Percentiles rank a stretch among this genome's conserved stretches.
Evolutionary conservation across 1,284 basidiomycete species (phyloP).

Genomic region (Sporisorium graminicola): DNA sequence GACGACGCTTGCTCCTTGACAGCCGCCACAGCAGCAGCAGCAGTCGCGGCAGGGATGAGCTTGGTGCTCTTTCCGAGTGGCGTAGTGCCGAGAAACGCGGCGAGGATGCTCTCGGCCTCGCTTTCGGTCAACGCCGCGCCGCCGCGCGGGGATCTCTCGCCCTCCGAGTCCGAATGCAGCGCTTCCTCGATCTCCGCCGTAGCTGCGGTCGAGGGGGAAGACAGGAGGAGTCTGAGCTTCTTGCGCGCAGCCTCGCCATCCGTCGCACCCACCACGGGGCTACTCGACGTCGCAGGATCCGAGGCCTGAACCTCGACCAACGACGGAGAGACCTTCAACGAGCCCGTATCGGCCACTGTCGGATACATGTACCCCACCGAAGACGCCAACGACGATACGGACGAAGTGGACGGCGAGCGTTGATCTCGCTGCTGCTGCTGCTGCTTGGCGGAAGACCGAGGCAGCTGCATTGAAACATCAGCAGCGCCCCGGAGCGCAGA

Average conservation of each 20-base stretch:
- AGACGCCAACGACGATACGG: constrained; percentile 19
- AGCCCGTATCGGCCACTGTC: constrained; percentile 29
- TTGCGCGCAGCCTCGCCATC: constrained; percentile 10
- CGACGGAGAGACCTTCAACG: constrained; percentile 34
- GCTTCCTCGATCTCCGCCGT: constrained; percentile 9
- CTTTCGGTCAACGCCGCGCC: constrained; percentile 36
- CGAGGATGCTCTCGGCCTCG: constrained; percentile 40
- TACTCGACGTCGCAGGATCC: constrained; percentile 5
- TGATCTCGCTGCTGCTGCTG: constrained; percentile 12
- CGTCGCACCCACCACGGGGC: too few species aligned
- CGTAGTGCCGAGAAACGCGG: constrained; percentile 39
- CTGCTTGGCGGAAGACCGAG: constrained; percentile 10
- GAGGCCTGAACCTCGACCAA: constrained; percentile 33
- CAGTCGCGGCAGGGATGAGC: not conserved
- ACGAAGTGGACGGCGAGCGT: constrained; percentile 20
- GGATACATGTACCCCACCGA: constrained; percentile 45
- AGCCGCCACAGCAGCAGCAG: too few species aligned
- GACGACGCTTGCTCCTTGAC: too few species aligned
- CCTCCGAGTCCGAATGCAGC: constrained; percentile 2
- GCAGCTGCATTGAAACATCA: constrained; percentile 1
- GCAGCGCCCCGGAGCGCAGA: constrained; percentile 21
- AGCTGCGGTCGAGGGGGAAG: not conserved
- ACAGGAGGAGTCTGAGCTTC: constrained; percentile 21
- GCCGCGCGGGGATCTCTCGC: constrained; percentile 3
- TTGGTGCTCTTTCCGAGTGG: constrained; percentile 15